A percentile compares a stretch with the other conserved stretches of the same genome.
phyloP scores from a whole-genome alignment of 2,329 filamentous ascomycete species.

The Trichophyton verrucosum region DNA sequence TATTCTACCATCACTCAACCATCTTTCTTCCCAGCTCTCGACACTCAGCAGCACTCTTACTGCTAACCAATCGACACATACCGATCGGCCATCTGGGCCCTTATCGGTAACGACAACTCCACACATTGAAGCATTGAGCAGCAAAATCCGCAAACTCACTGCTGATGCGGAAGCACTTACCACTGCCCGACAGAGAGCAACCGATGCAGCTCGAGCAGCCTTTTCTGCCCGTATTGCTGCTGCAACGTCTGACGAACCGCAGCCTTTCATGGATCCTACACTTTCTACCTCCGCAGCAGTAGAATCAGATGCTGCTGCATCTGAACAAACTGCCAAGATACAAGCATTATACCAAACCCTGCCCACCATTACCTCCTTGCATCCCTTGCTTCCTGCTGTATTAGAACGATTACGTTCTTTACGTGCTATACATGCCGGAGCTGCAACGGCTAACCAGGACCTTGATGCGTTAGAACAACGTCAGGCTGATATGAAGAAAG shows the following conservation, averaged over 20 bases:
- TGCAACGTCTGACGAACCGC: constrained; percentile 25
- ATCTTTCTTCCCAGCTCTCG: constrained; percentile 66
- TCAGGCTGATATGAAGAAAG: constrained; percentile 69
- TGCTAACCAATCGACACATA: neutral
- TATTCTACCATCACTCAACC: constrained; percentile 69
- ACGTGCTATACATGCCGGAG: constrained; percentile 72
- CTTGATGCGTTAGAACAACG: constrained; percentile 64
- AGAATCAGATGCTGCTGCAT: constrained; percentile 37
- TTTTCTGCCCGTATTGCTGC: constrained; percentile 28
- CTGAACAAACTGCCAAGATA: constrained; percentile 71
- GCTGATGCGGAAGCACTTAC: constrained; percentile 34
- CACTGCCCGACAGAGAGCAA: constrained; percentile 31
- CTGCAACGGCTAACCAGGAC: constrained; percentile 65
- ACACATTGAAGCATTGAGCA: constrained; percentile 33
- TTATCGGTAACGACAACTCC: constrained; percentile 22
- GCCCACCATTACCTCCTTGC: constrained; percentile 73
- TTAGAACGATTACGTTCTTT: constrained; percentile 77
- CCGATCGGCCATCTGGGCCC: constrained; percentile 22
- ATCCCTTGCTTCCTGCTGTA: constrained; percentile 72
- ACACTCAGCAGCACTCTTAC: constrained; percentile 47
- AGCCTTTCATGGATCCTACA: constrained; percentile 21
- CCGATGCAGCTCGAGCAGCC: constrained; percentile 31
- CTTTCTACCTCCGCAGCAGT: constrained; percentile 29
- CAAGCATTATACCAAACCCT: constrained; percentile 83
- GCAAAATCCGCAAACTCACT: constrained; percentile 33